Evolutionary conservation across 2,329 filamentous ascomycete genomes (phyloP).

Genomic region (Blastomyces parvus): DNA sequence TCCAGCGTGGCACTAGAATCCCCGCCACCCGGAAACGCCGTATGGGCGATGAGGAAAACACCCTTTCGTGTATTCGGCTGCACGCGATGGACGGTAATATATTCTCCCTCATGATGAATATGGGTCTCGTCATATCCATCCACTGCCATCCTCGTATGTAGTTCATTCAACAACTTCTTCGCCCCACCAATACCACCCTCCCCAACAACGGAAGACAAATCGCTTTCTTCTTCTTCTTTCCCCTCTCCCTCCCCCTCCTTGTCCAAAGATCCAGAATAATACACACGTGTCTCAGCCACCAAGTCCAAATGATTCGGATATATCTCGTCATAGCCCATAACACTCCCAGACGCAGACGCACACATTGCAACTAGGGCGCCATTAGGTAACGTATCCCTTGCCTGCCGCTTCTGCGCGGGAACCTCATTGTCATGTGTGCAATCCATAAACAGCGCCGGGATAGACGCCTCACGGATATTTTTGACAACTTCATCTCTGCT

Average conservation of each 20-base stretch:
- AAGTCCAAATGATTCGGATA: constrained; percentile 91
- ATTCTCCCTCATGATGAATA: constrained; percentile 92
- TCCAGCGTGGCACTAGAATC: constrained; percentile 65
- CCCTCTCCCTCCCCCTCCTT: constrained; percentile 20
- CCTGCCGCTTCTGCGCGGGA: constrained; percentile 88
- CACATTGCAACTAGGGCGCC: constrained; percentile 95
- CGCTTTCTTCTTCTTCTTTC: constrained; percentile 21
- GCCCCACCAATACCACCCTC: constrained; percentile 78
- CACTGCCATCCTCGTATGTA: constrained; percentile 91
- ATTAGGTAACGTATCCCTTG: constrained; percentile 85
- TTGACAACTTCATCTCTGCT: constrained; percentile 55
- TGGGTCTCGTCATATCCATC: constrained; percentile 92
- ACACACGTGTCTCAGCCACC: constrained; percentile 76
- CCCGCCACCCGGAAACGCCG: constrained; percentile 84
- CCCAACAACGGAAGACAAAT: constrained; percentile 57
- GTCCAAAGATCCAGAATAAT: constrained; percentile 66
- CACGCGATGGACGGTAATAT: constrained; percentile 90
- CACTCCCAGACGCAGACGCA: constrained; percentile 83
- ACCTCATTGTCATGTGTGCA: constrained; percentile 98
- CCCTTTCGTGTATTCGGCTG: constrained; percentile 87
- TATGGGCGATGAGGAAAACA: constrained; percentile 92
- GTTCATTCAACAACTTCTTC: constrained; percentile 87
- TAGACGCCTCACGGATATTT: constrained; percentile 73
- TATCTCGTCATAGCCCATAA: constrained; percentile 96
- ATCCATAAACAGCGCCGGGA: constrained; percentile 96